A percentile compares a stretch with the other conserved stretches of the same genome.
Conservation (phyloP, 768 basidiomycete species). For the Tulasnella sp. region DNA sequence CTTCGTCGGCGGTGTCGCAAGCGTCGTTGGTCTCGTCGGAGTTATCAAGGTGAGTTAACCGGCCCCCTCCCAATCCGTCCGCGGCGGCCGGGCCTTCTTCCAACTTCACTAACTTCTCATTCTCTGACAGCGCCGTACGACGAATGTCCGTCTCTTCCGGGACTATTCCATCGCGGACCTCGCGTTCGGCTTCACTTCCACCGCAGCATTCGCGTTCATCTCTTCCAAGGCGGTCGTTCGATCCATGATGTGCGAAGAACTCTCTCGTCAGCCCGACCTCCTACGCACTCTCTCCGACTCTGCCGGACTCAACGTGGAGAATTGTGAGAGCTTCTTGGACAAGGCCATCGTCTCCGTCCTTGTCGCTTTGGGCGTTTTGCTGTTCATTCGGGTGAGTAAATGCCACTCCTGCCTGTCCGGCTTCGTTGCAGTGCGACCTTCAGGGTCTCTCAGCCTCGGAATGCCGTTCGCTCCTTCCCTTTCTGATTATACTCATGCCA, state of each 20-base stretch:
- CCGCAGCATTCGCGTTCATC: constrained; percentile 59
- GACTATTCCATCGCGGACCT: constrained; percentile 83
- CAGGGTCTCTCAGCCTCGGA: not conserved
- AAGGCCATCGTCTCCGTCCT: constrained; percentile 63
- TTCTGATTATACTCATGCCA: not conserved
- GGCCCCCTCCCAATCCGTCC: not conserved
- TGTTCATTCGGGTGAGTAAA: constrained; percentile 65
- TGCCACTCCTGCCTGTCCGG: not conserved
- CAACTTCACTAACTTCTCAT: not conserved
- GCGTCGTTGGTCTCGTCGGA: constrained; percentile 67
- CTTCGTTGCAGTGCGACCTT: not conserved
- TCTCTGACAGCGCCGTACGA: constrained; percentile 58
- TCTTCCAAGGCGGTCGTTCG: constrained; percentile 61
- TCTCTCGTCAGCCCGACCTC: constrained; percentile 74
- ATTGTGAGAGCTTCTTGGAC: constrained; percentile 80
- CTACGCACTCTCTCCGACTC: constrained; percentile 70
- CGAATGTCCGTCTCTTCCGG: constrained; percentile 76
- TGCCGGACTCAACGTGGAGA: constrained; percentile 69
- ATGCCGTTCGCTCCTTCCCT: not conserved
- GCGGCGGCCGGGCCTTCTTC: constrained; percentile 2
- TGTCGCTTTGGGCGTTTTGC: constrained; percentile 61
- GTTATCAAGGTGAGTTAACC: constrained; percentile 60
- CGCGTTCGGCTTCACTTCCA: constrained; percentile 64
- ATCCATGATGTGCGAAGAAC: constrained; percentile 69
- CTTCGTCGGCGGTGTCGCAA: constrained; percentile 64